Evolutionary conservation across 2,329 filamentous ascomycete genomes (phyloP).

Genomic region (Zelopaecilomyces penicillatus): DNA sequence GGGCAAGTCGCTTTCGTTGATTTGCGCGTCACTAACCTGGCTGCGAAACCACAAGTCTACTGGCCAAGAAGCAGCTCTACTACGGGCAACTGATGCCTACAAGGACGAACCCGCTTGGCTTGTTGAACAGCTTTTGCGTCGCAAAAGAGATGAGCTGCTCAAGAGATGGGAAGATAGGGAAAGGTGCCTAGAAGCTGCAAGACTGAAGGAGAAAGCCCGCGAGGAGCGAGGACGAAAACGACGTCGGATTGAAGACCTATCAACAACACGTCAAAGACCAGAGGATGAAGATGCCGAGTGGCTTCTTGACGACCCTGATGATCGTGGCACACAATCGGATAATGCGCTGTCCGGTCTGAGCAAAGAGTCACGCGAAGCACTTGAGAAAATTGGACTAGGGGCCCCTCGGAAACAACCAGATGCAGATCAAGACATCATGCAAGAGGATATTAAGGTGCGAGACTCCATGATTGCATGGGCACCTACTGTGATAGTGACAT

Average conservation of each 20-base stretch:
- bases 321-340: constrained; percentile 26
- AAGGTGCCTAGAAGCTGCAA: constrained; percentile 55
- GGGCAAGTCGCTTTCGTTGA: constrained; percentile 87
- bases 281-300: constrained; percentile 60
- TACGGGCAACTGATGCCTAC: constrained; percentile 32
- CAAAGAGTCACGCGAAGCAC: constrained; percentile 63
- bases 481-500: constrained; percentile 21
- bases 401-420: constrained; percentile 20
- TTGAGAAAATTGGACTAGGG: constrained; percentile 55
- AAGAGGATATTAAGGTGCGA: constrained; percentile 60
- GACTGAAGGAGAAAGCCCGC: constrained; percentile 52
- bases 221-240: constrained; percentile 43
- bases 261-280: constrained; percentile 12
- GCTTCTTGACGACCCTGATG: constrained; percentile 62
- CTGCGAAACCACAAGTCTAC: constrained; percentile 69
- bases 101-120: constrained; percentile 80
- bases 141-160: constrained; percentile 58
- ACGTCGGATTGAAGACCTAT: constrained; percentile 32
- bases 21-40: constrained; percentile 86
- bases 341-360: constrained; percentile 52
- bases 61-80: constrained; percentile 45
- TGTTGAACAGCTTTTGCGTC: constrained; percentile 62
- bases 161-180: constrained; percentile 66
- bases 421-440: constrained; percentile 37
- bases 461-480: neutral